Evolutionary conservation across 2,329 filamentous ascomycete genomes (phyloP), one percentile per base, ranked within the genome.

Genomic region (Elsinoe ampelina): DNA sequence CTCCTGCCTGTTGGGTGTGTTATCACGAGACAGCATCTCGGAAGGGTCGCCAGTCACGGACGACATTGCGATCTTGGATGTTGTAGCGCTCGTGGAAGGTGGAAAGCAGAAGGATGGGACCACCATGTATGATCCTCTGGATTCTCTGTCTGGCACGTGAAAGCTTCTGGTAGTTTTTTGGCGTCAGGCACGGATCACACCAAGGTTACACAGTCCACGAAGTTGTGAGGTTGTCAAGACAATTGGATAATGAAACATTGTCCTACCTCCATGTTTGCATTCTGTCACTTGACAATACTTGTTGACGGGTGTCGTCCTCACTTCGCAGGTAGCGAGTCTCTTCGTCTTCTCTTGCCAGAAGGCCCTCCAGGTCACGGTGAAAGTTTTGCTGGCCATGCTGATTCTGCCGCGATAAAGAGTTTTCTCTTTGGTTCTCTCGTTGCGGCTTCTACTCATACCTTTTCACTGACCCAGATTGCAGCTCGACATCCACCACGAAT

Each of bases 381-480:
- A 30, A 11, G 36, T 39, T 5, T 39, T n/a, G 11, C 5, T 39
- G 3, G 36, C 36, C 17, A 5, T 11, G 36, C 36, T 8, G 36
- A n/a, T 39, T 6, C 1, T 39, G 2, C 36, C 5, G 11, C 13
- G 11, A 2, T 12, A n/a, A 8, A 39, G 36, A n/a, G n/a, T 39
- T 1, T n/a, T 8, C 36, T 5, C 36, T 13, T n/a, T 5, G 4
- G 15, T 17, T 45, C 6, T 45, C 2, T 30, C 26, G 26, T 30
- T 34, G 43, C 4, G 2, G 39, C n/a, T n/a, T 19, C 48, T 7
- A 36, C 15, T 68, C 70, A 88, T 57, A 87, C 80, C 62, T 78
- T 80, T 74, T 92, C 87, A 67, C 83, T 95, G 48, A 95, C 82
- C 86, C 89, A 95, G 61, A 98, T 98, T 0, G 93, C 93, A 0